These are phyloP conservation scores for Eucalyptus dawsonii DNA, from an alignment of 345 rosid genomes.

Conservation along the genomic window DNA sequence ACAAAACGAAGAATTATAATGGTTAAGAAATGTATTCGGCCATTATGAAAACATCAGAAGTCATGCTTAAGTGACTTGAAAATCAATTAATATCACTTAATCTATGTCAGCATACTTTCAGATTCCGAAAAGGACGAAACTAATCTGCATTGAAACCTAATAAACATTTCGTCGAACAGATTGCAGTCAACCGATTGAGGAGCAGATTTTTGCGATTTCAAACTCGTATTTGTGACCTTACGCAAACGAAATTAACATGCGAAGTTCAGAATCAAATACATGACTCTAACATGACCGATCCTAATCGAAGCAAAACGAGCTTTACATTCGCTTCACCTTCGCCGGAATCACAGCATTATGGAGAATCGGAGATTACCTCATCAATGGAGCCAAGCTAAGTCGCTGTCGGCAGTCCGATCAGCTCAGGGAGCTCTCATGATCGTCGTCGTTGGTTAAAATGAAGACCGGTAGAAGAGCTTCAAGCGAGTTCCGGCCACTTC, in stretches of 20 bases:
- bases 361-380: background rate
- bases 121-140: too few species aligned
- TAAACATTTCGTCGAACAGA: too few species aligned
- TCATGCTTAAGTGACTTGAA: too few species aligned
- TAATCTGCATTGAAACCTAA: too few species aligned
- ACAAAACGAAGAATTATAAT: too few species aligned
- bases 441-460: background rate
- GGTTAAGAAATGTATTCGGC: too few species aligned
- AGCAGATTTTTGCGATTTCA: background rate
- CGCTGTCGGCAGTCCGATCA: background rate
- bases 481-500: background rate
- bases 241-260: background rate
- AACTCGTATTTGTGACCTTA: background rate
- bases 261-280: background rate
- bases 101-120: too few species aligned
- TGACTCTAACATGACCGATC: background rate
- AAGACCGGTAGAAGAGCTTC: background rate
- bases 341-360: background rate
- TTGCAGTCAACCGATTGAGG: background rate
- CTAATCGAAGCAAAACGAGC: background rate
- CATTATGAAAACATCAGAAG: too few species aligned
- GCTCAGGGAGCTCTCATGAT: background rate
- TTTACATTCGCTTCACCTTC: background rate
- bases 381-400: background rate
- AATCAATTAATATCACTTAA: too few species aligned